These are phyloP conservation scores for Phylloporus scabripes DNA, from an alignment of 768 basidiomycete genomes.

Conservation along the genomic window DNA sequence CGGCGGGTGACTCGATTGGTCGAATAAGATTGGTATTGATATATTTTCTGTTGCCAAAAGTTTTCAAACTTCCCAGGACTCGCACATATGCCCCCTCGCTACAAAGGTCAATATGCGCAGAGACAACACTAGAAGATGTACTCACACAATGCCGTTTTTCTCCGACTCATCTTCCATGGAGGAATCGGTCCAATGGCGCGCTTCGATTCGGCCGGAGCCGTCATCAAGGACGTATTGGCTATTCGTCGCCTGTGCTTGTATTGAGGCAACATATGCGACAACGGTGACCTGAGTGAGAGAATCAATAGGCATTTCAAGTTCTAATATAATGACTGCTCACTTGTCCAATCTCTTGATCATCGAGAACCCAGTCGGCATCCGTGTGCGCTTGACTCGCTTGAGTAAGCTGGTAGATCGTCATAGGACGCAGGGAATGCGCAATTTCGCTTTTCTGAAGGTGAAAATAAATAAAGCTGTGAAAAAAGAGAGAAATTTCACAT, in stretches of 20 bases:
- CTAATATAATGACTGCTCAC: conserved; percentile 35
- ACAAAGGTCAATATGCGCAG: neutral
- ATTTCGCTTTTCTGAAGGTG: conserved; percentile 32
- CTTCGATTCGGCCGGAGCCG: conserved; percentile 75
- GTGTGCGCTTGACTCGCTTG: conserved; percentile 78
- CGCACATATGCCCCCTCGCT: conserved; percentile 79
- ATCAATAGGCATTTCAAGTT: conserved; percentile 3
- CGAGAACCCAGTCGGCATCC: conserved; percentile 85
- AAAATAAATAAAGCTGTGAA: neutral
- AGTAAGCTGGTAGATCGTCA: conserved; percentile 71
- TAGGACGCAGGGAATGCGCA: conserved; percentile 56
- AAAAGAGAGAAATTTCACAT: conserved; percentile 13
- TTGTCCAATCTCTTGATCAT: conserved; percentile 75
- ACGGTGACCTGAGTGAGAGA: conserved; percentile 51
- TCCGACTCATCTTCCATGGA: conserved; percentile 50
- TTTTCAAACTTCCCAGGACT: conserved; percentile 76
- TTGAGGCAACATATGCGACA: conserved; percentile 66
- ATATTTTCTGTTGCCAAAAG: conserved; percentile 75
- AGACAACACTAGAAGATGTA: conserved; percentile 6
- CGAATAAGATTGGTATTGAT: conserved; percentile 76
- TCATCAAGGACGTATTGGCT: conserved; percentile 78
- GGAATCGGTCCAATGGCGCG: conserved; percentile 78
- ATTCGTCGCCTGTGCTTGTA: conserved; percentile 73
- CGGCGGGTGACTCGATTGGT: conserved; percentile 60
- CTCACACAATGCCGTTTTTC: conserved; percentile 44